Conservation (phyloP, 257 asterid genomes). For the Gardenia jasminoides region DNA sequence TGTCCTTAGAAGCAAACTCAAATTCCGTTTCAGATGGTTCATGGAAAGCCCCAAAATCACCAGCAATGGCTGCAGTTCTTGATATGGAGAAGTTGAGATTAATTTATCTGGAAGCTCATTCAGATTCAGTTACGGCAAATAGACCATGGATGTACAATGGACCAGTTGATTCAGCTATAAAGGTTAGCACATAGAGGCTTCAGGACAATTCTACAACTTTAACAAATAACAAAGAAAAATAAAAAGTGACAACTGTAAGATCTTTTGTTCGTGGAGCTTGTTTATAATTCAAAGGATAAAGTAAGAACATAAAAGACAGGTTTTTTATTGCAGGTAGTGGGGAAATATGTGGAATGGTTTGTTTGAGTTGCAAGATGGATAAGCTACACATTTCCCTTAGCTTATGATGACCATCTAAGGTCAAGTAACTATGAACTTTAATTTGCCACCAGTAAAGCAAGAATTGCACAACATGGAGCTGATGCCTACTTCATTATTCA, state of each 20-base stretch:
- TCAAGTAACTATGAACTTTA: neutral
- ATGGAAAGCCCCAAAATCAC: slow-evolving; percentile 44
- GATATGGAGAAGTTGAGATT: slow-evolving; percentile 57
- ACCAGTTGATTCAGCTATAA: slow-evolving; percentile 47
- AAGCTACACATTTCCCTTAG: neutral
- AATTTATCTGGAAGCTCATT: slow-evolving; percentile 52
- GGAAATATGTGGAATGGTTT: neutral
- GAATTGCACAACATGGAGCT: neutral
- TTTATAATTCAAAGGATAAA: neutral
- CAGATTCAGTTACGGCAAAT: slow-evolving; percentile 44
- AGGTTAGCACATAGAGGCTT: slow-evolving; percentile 42
- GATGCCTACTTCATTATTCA: neutral
- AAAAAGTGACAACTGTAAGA: neutral
- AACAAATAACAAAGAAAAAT: no score
- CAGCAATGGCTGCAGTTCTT: slow-evolving; percentile 49
- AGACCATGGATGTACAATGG: slow-evolving; percentile 55
- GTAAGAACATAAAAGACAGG: neutral
- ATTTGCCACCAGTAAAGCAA: no score
- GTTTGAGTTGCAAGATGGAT: neutral
- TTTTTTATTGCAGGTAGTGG: neutral
- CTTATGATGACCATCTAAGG: neutral
- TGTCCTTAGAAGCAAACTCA: slow-evolving; percentile 58
- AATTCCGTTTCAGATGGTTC: slow-evolving; percentile 54
- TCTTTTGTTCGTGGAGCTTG: neutral
- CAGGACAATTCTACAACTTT: neutral